Evolutionary conservation across 2,329 filamentous ascomycete genomes (phyloP), one percentile per base, ranked within the genome.

Genomic region (Colletotrichum zoysiae): DNA sequence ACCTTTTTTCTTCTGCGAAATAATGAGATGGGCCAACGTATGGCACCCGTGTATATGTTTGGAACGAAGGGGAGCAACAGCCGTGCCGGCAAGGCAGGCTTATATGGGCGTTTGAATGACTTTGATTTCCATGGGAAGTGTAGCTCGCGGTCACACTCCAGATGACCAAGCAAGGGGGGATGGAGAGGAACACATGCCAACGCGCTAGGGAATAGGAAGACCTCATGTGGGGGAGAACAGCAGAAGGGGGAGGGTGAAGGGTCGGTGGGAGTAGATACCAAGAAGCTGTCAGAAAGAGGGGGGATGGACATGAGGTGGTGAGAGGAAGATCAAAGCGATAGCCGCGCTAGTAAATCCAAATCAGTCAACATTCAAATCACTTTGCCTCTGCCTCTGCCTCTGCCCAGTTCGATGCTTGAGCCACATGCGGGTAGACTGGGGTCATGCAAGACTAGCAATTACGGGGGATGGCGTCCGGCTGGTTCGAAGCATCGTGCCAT

Each of bases 291-390:
- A 44, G 18, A 14, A 30, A 44, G 16, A 44, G 16, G 48, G 9
- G 33, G 8, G 38, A 51, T 46, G 38, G 26, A 58, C 70, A 69
- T 65, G 70, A 71, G 70, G 70, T 65, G 70, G 70, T 69, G 70
- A 71, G 70, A 70, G 70, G 70, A 64, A 48, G 70, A 71, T 33
- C 6, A 14, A 53, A 65, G 70, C 65, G 55, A 69, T 48, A 56
- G 70, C 58, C 60, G 65, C 70, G 40, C 53, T 57, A 60, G 44
- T 61, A 59, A 69, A 69, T 64, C 57, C 40, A 48, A 69, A 71
- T 48, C 59, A 40, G 70, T 71, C 48, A 69, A 71, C 53, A 48
- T 48, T 48, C 33, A 57, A 57, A 23, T 11, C 14, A 14, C 2
- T 7, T 14, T 59, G 23, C 26, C 7, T 53, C 46, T 48, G 9